These are phyloP conservation scores for Penicillium canescens DNA, from an alignment of 495 filamentous ascomycete species.

Conservation along the genomic window DNA sequence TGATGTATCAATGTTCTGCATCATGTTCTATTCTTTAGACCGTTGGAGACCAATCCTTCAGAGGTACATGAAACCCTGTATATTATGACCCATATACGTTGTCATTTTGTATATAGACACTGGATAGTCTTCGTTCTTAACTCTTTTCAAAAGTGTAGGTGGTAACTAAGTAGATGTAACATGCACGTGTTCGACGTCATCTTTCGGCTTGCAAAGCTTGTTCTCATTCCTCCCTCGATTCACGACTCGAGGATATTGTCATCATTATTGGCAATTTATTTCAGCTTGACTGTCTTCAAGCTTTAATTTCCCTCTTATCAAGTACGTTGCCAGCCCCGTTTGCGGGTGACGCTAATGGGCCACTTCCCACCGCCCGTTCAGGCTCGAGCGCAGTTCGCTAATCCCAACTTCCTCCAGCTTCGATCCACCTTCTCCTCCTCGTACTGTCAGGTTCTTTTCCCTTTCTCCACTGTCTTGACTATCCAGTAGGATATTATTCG, in stretches of 20 bases:
- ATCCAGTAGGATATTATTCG: conserved; percentile 14
- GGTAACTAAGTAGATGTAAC: too few species aligned
- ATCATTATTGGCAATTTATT: background rate
- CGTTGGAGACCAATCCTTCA: background rate
- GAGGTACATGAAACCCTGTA: background rate
- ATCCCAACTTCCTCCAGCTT: conserved; percentile 10
- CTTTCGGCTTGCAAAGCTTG: background rate
- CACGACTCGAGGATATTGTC: too few species aligned
- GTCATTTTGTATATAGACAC: conserved; percentile 4
- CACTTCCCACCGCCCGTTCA: conserved; percentile 23
- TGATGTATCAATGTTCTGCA: background rate
- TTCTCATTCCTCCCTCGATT: background rate
- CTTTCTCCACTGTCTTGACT: background rate
- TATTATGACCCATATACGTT: background rate
- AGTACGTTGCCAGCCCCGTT: conserved; percentile 5
- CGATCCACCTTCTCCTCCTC: conserved; percentile 10
- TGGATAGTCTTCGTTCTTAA: background rate
- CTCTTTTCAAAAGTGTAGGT: too few species aligned
- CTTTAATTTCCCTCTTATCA: background rate
- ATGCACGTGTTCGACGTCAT: conserved; percentile 36
- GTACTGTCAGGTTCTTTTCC: background rate
- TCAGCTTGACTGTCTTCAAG: background rate
- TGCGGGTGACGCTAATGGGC: conserved; percentile 17
- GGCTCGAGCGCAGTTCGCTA: conserved; percentile 23
- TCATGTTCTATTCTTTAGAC: background rate